These are phyloP conservation scores for Periconia sp. DNA, from an alignment of 2,329 filamentous ascomycete species.

Conservation along the genomic window DNA sequence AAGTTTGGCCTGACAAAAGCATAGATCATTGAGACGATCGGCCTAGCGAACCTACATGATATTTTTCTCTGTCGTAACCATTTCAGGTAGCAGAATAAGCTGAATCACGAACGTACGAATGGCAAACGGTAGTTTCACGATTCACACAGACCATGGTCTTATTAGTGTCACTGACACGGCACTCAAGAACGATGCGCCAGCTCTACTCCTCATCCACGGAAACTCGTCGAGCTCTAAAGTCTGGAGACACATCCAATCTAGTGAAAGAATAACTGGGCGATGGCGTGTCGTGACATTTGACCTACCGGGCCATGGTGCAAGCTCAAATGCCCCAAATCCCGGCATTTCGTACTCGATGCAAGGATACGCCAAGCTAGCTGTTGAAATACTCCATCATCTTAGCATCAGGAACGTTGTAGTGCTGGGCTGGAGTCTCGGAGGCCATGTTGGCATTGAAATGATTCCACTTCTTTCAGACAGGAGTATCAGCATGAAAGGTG, in stretches of 20 bases:
- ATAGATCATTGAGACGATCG: too few relatives aligned
- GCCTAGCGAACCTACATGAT: too few relatives aligned
- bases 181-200: conserved; percentile 21
- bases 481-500: conserved; percentile 19
- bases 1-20: too few relatives aligned
- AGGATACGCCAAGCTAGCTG: conserved; percentile 38
- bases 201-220: conserved; percentile 39
- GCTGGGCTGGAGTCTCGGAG: conserved; percentile 42
- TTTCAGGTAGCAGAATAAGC: too few relatives aligned
- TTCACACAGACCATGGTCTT: conserved; percentile 28
- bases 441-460: conserved; percentile 41
- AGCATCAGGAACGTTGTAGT: conserved; percentile 26
- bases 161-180: conserved; percentile 28
- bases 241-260: conserved; percentile 31
- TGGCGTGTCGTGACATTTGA: conserved; percentile 38
- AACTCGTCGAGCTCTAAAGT: conserved; percentile 37
- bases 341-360: conserved; percentile 31
- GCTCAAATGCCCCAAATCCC: conserved; percentile 32
- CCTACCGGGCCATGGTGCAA: conserved; percentile 43
- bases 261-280: conserved; percentile 9
- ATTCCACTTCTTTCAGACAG: conserved; percentile 16
- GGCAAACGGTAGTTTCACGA: conserved; percentile 18
- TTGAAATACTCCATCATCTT: conserved; percentile 34
- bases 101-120: too few relatives aligned
- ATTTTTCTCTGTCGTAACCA: too few relatives aligned